Conservation (phyloP, 2,329 filamentous ascomycete genomes). For the Calonectria crousiana region DNA sequence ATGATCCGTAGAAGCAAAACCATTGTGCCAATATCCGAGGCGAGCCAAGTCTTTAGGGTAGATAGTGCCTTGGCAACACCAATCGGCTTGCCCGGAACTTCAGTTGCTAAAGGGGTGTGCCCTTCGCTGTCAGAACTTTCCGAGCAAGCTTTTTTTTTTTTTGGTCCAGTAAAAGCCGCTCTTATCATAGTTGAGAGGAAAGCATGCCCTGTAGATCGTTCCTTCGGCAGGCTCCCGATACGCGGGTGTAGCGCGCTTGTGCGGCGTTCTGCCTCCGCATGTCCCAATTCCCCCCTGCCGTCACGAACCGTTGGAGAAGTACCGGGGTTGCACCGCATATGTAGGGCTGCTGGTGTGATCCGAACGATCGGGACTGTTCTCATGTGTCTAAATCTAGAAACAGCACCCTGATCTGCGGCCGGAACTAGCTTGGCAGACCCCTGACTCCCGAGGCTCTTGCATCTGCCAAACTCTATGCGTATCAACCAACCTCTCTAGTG, state of each 20-base stretch:
- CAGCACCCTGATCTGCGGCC: neutral
- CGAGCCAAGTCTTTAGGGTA: slow-evolving; percentile 3
- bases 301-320: slow-evolving; percentile 29
- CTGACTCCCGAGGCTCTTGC: neutral
- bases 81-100: neutral
- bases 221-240: neutral
- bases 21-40: neutral
- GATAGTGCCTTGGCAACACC: slow-evolving; percentile 4
- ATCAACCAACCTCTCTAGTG: neutral
- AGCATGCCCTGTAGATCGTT: neutral
- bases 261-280: neutral
- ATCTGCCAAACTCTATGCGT: neutral
- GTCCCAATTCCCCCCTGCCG: neutral
- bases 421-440: neutral
- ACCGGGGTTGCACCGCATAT: slow-evolving; percentile 21
- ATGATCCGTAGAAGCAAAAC: neutral
- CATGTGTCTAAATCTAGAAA: neutral
- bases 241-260: neutral
- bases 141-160: neutral
- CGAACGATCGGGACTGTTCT: neutral
- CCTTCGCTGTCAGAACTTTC: neutral
- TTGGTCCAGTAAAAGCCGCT: neutral
- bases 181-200: neutral
- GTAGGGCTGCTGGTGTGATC: neutral
- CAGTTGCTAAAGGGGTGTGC: neutral